Conservation (phyloP, 371 early-diverging fungal species). For the Zychaea mexicana region DNA sequence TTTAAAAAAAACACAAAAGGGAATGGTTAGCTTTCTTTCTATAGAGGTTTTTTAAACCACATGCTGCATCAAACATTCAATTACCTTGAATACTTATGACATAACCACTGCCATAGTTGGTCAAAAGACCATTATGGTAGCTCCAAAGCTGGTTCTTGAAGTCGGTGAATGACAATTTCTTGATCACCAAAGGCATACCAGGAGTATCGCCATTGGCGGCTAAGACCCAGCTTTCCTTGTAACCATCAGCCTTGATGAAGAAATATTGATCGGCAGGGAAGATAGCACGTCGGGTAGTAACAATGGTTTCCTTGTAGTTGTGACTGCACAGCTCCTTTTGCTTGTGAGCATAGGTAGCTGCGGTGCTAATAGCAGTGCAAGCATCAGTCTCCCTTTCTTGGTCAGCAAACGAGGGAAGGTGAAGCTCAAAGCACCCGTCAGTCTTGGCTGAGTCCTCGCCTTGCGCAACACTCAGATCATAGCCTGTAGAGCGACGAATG, state of each 20-base stretch:
- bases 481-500: slow-evolving; percentile 16
- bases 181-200: slow-evolving; percentile 22
- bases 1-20: neutral
- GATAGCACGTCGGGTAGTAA: slow-evolving; percentile 25
- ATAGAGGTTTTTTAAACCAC: neutral
- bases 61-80: no score
- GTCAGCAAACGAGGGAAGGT: slow-evolving; percentile 35
- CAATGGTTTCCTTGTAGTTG: slow-evolving; percentile 16
- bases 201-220: slow-evolving; percentile 20
- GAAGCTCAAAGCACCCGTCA: slow-evolving; percentile 27
- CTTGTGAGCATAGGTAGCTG: slow-evolving; percentile 22
- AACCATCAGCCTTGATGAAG: slow-evolving; percentile 37
- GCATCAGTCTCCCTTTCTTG: slow-evolving; percentile 22
- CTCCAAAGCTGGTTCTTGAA: slow-evolving; percentile 56
- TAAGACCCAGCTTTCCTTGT: slow-evolving; percentile 29
- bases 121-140: slow-evolving; percentile 49
- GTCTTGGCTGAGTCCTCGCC: slow-evolving; percentile 13
- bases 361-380: slow-evolving; percentile 16
- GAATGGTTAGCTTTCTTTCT: neutral
- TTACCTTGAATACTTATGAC: slow-evolving; percentile 45
- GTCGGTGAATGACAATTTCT: slow-evolving; percentile 29
- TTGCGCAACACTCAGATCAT: slow-evolving; percentile 23
- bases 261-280: slow-evolving; percentile 45
- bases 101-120: slow-evolving; percentile 53
- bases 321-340: slow-evolving; percentile 7